Conservation (phyloP, 257 asterid genomes). For the Solanum habrochaites region DNA sequence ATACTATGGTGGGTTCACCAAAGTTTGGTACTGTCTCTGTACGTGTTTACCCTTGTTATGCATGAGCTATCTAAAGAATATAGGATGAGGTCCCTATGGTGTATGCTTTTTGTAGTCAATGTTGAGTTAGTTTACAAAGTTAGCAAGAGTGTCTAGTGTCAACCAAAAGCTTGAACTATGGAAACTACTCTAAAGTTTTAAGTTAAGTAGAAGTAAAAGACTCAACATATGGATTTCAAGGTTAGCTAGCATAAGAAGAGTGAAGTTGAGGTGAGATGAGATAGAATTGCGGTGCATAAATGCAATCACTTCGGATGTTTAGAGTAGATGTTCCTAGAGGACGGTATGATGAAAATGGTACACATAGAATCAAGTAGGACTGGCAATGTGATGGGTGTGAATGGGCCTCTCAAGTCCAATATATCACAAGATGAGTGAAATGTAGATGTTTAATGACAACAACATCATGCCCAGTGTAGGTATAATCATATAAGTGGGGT, state of each 20-base stretch:
- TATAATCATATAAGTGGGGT: neutral
- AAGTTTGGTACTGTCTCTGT: neutral
- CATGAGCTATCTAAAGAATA: neutral
- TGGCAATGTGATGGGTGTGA: neutral
- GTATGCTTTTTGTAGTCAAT: neutral
- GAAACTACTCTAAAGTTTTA: neutral
- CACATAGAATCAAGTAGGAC: neutral
- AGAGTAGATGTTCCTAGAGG: neutral
- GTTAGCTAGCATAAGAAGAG: neutral
- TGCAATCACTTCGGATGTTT: neutral
- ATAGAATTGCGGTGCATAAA: neutral
- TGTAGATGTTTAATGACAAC: neutral
- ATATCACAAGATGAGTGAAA: neutral
- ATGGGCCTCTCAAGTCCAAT: neutral
- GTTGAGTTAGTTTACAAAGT: neutral
- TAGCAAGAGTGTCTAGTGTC: neutral
- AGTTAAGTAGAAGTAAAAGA: neutral
- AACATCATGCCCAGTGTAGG: neutral
- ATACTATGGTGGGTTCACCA: neutral
- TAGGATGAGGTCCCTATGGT: neutral
- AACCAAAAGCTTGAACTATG: neutral
- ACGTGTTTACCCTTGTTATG: neutral
- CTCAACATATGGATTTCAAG: neutral
- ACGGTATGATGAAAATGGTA: neutral
- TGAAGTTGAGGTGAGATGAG: neutral